These are phyloP conservation scores for Acacia crassicarpa DNA, from an alignment of 306 rosid genomes.

Conservation along the genomic window DNA sequence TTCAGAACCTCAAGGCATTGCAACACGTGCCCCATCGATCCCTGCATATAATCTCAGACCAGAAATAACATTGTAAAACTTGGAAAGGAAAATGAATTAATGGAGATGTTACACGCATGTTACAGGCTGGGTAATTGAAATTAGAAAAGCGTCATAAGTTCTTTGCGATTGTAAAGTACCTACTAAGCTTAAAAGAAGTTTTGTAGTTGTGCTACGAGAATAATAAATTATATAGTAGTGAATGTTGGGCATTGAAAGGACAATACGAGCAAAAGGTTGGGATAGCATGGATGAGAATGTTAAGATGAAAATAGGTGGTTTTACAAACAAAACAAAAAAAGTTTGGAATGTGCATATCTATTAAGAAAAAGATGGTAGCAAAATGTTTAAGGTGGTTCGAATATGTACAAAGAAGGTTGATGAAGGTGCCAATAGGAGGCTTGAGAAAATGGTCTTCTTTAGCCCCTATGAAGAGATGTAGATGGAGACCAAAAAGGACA, in stretches of 20 bases:
- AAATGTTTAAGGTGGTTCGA: neutral
- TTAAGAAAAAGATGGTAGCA: neutral
- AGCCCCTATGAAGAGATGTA: neutral
- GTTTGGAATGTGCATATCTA: neutral
- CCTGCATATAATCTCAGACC: constrained; percentile 62
- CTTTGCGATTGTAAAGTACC: neutral
- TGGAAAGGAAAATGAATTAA: neutral
- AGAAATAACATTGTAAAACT: constrained; percentile 28
- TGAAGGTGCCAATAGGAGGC: neutral
- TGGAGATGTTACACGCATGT: neutral
- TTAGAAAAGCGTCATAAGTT: neutral
- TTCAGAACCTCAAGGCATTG: constrained; percentile 78
- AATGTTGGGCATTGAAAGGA: too few relatives aligned
- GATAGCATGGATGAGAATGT: too few relatives aligned
- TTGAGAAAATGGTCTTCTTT: neutral
- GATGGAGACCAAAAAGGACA: neutral
- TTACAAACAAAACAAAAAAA: neutral
- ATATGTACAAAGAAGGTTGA: neutral
- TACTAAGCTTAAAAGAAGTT: neutral
- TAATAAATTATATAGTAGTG: too few relatives aligned
- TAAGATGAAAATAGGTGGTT: too few relatives aligned
- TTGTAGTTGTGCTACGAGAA: neutral
- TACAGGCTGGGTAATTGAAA: neutral
- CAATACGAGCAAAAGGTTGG: too few relatives aligned
- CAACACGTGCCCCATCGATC: constrained; percentile 79